Evolutionary conservation across 345 rosid species (phyloP).

Genomic region (Eucalyptus albens): DNA sequence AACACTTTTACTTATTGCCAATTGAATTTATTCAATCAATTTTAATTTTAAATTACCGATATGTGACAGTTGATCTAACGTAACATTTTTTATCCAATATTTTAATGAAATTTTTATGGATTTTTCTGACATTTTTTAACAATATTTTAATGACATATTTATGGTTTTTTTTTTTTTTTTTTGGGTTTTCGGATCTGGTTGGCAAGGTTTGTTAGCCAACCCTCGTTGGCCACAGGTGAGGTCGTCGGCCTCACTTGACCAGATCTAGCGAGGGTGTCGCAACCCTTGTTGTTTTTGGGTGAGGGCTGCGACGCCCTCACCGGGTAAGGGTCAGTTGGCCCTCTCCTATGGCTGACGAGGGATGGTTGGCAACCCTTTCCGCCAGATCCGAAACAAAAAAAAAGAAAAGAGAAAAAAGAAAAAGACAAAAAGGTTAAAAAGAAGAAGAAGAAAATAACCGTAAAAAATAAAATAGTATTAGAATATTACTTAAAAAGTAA

Average conservation of each 20-base stretch:
- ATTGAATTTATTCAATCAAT: fast-evolving
- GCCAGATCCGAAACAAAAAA: fast-evolving
- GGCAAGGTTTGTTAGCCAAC: fast-evolving
- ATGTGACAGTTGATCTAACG: fast-evolving
- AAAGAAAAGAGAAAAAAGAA: fast-evolving
- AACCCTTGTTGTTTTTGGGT: fast-evolving
- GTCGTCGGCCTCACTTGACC: fast-evolving
- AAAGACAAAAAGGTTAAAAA: too few relatives aligned
- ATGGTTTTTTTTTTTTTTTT: too few relatives aligned
- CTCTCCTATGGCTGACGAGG: fast-evolving
- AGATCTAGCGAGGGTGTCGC: too few relatives aligned
- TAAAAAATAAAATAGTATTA: too few relatives aligned
- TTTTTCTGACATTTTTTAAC: too few relatives aligned
- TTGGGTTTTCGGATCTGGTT: fast-evolving
- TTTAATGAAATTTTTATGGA: too few relatives aligned
- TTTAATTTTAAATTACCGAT: fast-evolving
- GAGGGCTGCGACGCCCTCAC: fast-evolving
- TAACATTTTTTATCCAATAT: too few relatives aligned
- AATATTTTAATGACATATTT: too few relatives aligned
- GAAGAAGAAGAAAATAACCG: fast-evolving
- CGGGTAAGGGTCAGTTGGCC: fast-evolving
- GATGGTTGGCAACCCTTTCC: fast-evolving
- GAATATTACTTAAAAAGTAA: too few relatives aligned
- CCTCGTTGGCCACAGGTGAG: fast-evolving
- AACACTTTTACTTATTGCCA: fast-evolving